Evolutionary conservation across 2,329 filamentous ascomycete genomes (phyloP).

Genomic region (Dothideomycetes sp.): DNA sequence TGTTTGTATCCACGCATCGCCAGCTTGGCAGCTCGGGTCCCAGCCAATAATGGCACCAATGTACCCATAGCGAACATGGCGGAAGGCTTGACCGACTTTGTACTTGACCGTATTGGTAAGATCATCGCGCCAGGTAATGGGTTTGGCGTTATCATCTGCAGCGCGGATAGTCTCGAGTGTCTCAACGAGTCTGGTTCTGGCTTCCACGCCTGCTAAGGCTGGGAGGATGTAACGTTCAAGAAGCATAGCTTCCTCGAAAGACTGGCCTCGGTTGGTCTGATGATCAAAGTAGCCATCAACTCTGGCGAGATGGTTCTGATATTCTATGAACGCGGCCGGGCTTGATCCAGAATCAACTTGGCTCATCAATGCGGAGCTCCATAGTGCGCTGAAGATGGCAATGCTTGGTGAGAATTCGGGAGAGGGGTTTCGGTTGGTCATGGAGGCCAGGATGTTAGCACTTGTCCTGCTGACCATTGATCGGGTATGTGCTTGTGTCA

Average conservation of each 20-base stretch:
- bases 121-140: constrained; percentile 17
- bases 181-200: constrained; percentile 46
- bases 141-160: constrained; percentile 47
- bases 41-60: constrained; percentile 82
- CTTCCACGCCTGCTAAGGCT: constrained; percentile 43
- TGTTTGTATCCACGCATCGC: constrained; percentile 54
- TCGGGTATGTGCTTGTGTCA: constrained; percentile 54
- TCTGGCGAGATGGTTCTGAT: constrained; percentile 53
- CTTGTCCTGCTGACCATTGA: constrained; percentile 67
- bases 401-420: constrained; percentile 26
- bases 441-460: constrained; percentile 70
- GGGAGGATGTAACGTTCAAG: constrained; percentile 60
- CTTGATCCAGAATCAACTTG: constrained; percentile 17
- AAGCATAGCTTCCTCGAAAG: constrained; percentile 62
- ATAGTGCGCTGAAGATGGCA: constrained; percentile 64
- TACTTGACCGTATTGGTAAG: constrained; percentile 44
- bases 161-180: constrained; percentile 48
- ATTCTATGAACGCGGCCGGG: constrained; percentile 23
- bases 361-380: constrained; percentile 49
- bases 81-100: constrained; percentile 74
- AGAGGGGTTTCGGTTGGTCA: constrained; percentile 26
- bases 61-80: constrained; percentile 71
- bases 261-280: constrained; percentile 32
- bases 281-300: constrained; percentile 56
- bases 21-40: constrained; percentile 53